Evolutionary conservation across 192 early-diverging fungal species (phyloP).

Genomic region (Mortierella antarctica): DNA sequence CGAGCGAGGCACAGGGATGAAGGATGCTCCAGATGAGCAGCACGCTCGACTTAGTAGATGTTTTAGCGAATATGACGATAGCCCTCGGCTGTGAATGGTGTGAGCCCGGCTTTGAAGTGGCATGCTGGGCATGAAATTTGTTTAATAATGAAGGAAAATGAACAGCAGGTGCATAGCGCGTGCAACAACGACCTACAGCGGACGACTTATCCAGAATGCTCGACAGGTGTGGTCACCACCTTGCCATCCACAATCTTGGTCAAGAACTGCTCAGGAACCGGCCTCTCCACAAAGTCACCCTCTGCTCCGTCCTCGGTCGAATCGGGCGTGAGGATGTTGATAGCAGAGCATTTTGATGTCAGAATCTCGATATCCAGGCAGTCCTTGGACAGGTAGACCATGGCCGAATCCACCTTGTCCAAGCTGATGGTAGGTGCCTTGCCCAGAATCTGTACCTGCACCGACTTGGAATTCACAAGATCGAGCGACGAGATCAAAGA

Average conservation of each 20-base stretch:
- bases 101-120: no score
- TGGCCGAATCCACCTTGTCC: slow-evolving; percentile 94
- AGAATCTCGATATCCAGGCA: slow-evolving; percentile 86
- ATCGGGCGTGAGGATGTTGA: slow-evolving; percentile 88
- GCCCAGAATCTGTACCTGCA: slow-evolving; percentile 88
- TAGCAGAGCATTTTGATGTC: slow-evolving; percentile 92
- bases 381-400: slow-evolving; percentile 87
- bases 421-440: slow-evolving; percentile 85
- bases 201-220: slow-evolving; percentile 74
- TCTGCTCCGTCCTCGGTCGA: slow-evolving; percentile 73
- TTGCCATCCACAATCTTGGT: slow-evolving; percentile 86
- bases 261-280: slow-evolving; percentile 94
- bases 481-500: slow-evolving; percentile 87
- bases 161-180: background rate
- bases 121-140: no score
- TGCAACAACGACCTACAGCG: no score
- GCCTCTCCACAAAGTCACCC: slow-evolving; percentile 82
- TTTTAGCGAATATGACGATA: no score
- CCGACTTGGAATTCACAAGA: slow-evolving; percentile 90
- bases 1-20: no score
- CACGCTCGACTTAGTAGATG: no score
- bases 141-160: no score
- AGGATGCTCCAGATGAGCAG: no score
- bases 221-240: slow-evolving; percentile 84
- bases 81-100: no score